Conservation (phyloP, 345 rosid species). For the Lepidium africanum region DNA sequence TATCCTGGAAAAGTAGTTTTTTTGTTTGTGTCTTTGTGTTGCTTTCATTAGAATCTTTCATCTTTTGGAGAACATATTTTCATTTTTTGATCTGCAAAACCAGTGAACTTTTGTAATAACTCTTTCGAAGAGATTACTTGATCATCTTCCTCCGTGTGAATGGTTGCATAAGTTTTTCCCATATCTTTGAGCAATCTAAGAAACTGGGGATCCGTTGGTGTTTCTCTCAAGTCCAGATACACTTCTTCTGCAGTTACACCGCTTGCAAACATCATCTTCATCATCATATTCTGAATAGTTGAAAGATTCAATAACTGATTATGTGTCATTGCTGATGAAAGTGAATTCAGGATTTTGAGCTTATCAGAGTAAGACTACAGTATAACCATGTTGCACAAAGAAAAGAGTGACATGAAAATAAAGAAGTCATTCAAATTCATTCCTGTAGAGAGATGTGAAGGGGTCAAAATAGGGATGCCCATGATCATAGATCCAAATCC, state of each 20-base stretch:
- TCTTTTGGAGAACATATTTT: slow-evolving; percentile 42
- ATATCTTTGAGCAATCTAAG: slow-evolving; percentile 36
- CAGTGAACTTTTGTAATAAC: slow-evolving; percentile 21
- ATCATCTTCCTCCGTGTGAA: slow-evolving; percentile 29
- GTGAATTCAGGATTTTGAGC: slow-evolving; percentile 6
- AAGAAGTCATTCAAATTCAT: slow-evolving; percentile 79
- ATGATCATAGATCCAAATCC: neutral
- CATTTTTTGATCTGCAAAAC: slow-evolving; percentile 22
- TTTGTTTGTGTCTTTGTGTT: no score
- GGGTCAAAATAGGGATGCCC: neutral
- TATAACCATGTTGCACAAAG: slow-evolving; percentile 47
- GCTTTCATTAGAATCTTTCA: no score
- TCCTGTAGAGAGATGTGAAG: slow-evolving; percentile 39
- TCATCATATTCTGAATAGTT: slow-evolving; percentile 34
- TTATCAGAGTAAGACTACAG: slow-evolving; percentile 18
- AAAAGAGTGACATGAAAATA: slow-evolving; percentile 48
- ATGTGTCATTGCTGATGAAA: slow-evolving; percentile 29
- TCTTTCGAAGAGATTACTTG: slow-evolving; percentile 16
- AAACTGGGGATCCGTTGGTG: slow-evolving; percentile 44
- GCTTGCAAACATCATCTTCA: slow-evolving; percentile 44
- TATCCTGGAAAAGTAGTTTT: no score
- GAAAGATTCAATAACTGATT: slow-evolving; percentile 47
- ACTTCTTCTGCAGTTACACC: slow-evolving; percentile 27
- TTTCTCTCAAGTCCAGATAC: slow-evolving; percentile 37
- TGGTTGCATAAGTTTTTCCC: slow-evolving; percentile 40